Evolutionary conservation across 1,139 yeast genomes (phyloP), one percentile per base, ranked within the genome.

Genomic region (Blastobotrys aristatus): DNA sequence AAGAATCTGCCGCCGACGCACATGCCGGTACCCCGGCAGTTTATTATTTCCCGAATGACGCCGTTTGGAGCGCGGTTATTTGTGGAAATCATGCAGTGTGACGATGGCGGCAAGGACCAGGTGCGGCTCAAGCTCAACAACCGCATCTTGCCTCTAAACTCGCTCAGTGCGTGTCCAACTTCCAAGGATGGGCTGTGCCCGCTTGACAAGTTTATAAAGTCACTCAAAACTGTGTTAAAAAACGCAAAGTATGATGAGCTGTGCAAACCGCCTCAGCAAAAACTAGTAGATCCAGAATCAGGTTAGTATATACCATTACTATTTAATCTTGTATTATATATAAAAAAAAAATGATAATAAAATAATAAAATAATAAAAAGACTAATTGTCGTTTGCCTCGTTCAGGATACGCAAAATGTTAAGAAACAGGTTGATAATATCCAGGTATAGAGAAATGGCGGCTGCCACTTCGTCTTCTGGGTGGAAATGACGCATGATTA

Each of bases 381-480:
- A 4, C 33, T 46, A 49, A 22, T 46, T 49, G 49, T 74, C 73
- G 53, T 77, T 76, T 55, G 73, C 70, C 59, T 70, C 72, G 49
- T 79, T 75, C 57, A 88, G 70, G 40, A 88, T 74, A 52, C 95
- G 73, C 63, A 88, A 74, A 54, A 88, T 82, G 65, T 79, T 81
- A 57, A 88, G 66, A 70, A 88, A 88, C 68, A 88, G 74, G 67
- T 88, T 88, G 66, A 88, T 72, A 43, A 88, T 75, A 63, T 88
- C 96, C 72, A 88, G 74, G 65, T 88, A 88, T 51, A 88, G 74
- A 54, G 78, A 71, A 61, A 88, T 80, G 16, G 94, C 79, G 44
- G 95, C 88, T 26, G 84, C 79, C 17, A 90, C 76, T 58, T 87
- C 95, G 58, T 89, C 96, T 56, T 86, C 96, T 52, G 94, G 83